Evolutionary conservation across 108 stramenopile genomes (phyloP).

Genomic region (Nitzschia sp.): DNA sequence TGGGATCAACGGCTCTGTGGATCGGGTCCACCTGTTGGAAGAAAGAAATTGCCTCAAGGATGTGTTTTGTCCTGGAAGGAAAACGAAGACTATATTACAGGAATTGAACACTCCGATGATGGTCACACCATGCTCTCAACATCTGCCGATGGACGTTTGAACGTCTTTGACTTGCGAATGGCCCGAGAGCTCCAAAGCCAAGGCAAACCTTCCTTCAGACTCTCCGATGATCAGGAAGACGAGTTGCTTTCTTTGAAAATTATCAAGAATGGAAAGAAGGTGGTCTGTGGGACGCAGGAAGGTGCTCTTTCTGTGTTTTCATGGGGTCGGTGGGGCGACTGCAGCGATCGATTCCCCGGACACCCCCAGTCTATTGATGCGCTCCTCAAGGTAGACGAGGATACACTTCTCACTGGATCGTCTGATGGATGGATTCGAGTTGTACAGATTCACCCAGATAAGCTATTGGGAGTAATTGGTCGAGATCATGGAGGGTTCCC

Average conservation of each 20-base stretch:
- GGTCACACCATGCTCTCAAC: slow-evolving; percentile 69
- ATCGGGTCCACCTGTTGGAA: background rate
- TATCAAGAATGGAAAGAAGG: slow-evolving; percentile 83
- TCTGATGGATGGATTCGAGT: slow-evolving; percentile 93
- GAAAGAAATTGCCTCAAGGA: slow-evolving; percentile 37
- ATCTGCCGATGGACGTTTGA: slow-evolving; percentile 75
- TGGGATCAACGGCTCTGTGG: slow-evolving; percentile 74
- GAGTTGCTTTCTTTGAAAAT: slow-evolving; percentile 83
- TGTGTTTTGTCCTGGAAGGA: slow-evolving; percentile 71
- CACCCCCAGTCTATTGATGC: slow-evolving; percentile 90
- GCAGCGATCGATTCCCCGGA: slow-evolving; percentile 89
- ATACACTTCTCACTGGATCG: slow-evolving; percentile 91
- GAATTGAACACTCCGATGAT: slow-evolving; percentile 58
- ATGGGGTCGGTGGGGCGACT: slow-evolving; percentile 93
- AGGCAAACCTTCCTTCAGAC: slow-evolving; percentile 33
- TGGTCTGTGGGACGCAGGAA: slow-evolving; percentile 86
- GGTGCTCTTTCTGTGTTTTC: slow-evolving; percentile 85
- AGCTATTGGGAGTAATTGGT: slow-evolving; percentile 89
- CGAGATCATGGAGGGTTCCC: slow-evolving; percentile 85
- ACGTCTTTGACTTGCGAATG: slow-evolving; percentile 72
- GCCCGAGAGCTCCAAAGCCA: slow-evolving; percentile 23
- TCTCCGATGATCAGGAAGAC: slow-evolving; percentile 92
- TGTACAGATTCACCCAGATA: slow-evolving; percentile 87
- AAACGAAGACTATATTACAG: slow-evolving; percentile 84
- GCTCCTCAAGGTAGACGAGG: slow-evolving; percentile 91